Evolutionary conservation across 331 rosid species (phyloP), one percentile per base, ranked within the genome.

Genomic region (Malus hybrid): DNA sequence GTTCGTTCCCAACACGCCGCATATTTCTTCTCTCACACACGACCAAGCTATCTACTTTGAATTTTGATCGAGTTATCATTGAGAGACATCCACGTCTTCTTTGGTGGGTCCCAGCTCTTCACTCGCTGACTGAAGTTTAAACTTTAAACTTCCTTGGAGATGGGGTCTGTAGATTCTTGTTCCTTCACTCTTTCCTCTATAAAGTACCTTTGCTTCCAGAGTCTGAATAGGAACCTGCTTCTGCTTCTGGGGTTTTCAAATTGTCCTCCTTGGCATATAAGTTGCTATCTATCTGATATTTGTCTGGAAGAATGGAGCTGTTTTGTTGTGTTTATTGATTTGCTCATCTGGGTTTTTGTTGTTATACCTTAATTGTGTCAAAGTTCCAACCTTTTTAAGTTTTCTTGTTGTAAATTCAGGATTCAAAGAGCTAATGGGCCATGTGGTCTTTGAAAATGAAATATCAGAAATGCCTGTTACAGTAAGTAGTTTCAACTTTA

Each of bases 381-480:
- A 39, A 60, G 78, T 79, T 44, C 20, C 27, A 60, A 29, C 22
- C 19, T 61, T 73, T 44, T 44, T 29, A 2, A 61, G 59, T 28
- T 27, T 7, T 59, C 13, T 50, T 27, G 57, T 7, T 6, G 20
- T 56, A 33, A 70, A 70, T 73, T 79, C 81, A 76, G 90, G 84
- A 48, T 46, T 24, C 28, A 56, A 74, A 74, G 76, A 73, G 36
- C 59, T 67, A 69, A 81, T 81, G 88, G 84, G 80, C 64, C 69
- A 79, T 73, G 83, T 36, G 57, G 60, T 50, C 28, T 56, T 75
- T 11, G 73, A 70, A 56, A 69, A 81, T 39, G 80, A 76, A 14
- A 42, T 76, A 29, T 59, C 71, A 13, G 79, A 86, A 73, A 74
- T 71, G 56, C 63, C 78, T 70, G 78, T 78, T 16, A 28, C 69